Conservation (phyloP, 2,329 filamentous ascomycete genomes). For the Arachnopeziza araneosa region DNA sequence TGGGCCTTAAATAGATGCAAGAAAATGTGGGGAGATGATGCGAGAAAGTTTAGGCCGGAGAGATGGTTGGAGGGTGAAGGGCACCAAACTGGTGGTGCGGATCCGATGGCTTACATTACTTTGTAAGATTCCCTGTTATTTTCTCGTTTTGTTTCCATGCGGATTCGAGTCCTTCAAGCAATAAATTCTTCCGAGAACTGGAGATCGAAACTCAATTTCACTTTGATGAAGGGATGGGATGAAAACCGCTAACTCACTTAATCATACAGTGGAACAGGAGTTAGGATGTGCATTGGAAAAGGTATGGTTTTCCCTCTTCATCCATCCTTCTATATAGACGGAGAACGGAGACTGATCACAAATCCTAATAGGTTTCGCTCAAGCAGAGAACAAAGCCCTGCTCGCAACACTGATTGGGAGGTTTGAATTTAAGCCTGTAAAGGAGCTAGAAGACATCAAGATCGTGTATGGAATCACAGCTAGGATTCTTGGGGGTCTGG, state of each 20-base stretch:
- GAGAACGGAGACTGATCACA: neutral
- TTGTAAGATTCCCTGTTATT: constrained; percentile 39
- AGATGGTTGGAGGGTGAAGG: constrained; percentile 53
- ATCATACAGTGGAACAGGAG: constrained; percentile 56
- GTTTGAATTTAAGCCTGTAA: constrained; percentile 55
- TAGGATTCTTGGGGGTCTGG: constrained; percentile 64
- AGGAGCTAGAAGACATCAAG: constrained; percentile 37
- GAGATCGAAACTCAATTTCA: neutral
- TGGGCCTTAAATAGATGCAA: constrained; percentile 35
- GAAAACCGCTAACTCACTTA: neutral
- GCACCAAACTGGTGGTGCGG: constrained; percentile 58
- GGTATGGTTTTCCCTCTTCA: constrained; percentile 25
- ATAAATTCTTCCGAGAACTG: too few species aligned
- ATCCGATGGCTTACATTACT: constrained; percentile 70
- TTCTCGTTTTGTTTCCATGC: neutral
- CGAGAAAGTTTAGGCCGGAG: constrained; percentile 68
- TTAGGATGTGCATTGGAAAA: constrained; percentile 75
- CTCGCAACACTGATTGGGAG: constrained; percentile 68
- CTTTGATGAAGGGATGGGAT: neutral
- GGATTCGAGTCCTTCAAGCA: too few species aligned
- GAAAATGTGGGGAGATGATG: constrained; percentile 70
- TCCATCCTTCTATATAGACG: neutral
- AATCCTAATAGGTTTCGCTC: constrained; percentile 54
- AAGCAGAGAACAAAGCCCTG: constrained; percentile 75
- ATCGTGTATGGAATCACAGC: constrained; percentile 60